These are phyloP conservation scores for Colletotrichum noveboracense DNA, from an alignment of 2,329 filamentous ascomycete species.

Conservation along the genomic window DNA sequence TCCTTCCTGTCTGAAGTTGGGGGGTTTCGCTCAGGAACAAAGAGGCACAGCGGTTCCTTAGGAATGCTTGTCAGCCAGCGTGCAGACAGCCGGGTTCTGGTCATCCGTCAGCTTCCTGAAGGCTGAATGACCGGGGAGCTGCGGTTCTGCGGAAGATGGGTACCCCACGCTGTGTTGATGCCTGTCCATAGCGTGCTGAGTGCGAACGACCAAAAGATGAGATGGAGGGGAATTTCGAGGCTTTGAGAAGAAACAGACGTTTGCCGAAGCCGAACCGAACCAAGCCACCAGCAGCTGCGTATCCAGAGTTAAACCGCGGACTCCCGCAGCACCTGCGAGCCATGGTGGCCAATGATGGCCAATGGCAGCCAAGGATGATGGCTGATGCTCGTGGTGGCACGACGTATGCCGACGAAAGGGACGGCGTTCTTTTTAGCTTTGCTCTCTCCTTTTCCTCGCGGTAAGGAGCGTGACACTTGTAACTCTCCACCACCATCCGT, in stretches of 20 bases:
- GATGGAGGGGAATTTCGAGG: neutral
- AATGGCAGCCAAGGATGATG: conserved; percentile 10
- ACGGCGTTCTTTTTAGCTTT: conserved; percentile 16
- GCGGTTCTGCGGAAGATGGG: neutral
- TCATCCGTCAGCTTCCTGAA: conserved; percentile 8
- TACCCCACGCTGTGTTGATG: neutral
- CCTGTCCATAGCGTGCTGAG: neutral
- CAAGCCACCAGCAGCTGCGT: neutral
- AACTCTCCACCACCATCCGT: neutral
- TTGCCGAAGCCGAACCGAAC: neutral
- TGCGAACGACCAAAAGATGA: neutral
- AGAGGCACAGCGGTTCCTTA: neutral
- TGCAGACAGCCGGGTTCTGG: neutral
- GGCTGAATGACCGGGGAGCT: neutral
- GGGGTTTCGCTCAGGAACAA: neutral
- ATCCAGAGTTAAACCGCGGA: neutral
- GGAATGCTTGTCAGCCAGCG: neutral
- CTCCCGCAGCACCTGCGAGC: neutral
- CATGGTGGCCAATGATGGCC: neutral
- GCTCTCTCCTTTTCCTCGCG: conserved; percentile 12
- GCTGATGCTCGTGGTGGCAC: conserved; percentile 12
- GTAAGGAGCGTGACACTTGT: neutral
- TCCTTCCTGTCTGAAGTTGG: neutral
- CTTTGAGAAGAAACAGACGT: neutral
- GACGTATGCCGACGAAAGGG: conserved; percentile 1